Conservation (phyloP, 257 asterid genomes). For the Lycium barbarum region DNA sequence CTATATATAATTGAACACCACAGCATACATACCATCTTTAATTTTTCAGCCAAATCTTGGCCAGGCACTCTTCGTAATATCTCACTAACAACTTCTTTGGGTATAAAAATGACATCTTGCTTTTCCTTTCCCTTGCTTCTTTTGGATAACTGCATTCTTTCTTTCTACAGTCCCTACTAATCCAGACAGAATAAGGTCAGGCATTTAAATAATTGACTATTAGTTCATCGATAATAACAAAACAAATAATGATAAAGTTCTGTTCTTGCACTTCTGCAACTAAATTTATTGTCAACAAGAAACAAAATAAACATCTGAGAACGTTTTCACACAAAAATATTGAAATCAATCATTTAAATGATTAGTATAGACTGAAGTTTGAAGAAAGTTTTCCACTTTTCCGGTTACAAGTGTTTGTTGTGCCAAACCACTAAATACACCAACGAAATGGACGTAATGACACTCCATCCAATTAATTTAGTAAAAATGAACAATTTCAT, state of each 20-base stretch:
- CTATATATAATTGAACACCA: conserved; percentile 23
- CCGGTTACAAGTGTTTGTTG: not conserved
- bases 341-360: too few species aligned
- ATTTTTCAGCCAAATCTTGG: not conserved
- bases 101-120: not conserved
- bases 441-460: too few species aligned
- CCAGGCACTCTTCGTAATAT: conserved; percentile 6
- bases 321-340: not conserved
- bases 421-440: too few species aligned
- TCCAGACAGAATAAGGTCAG: not conserved
- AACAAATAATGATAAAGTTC: not conserved
- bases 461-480: too few species aligned
- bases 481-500: too few species aligned
- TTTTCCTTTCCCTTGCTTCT: not conserved
- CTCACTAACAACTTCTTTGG: not conserved
- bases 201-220: not conserved
- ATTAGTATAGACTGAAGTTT: not conserved
- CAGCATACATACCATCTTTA: not conserved
- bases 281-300: not conserved
- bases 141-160: not conserved
- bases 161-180: not conserved
- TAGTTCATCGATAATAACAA: not conserved
- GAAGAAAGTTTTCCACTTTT: not conserved
- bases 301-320: not conserved
- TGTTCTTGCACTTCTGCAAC: not conserved